Base-by-base conservation (phyloP, 2,329 filamentous ascomycete species). In the Cercospora sojina region DNA sequence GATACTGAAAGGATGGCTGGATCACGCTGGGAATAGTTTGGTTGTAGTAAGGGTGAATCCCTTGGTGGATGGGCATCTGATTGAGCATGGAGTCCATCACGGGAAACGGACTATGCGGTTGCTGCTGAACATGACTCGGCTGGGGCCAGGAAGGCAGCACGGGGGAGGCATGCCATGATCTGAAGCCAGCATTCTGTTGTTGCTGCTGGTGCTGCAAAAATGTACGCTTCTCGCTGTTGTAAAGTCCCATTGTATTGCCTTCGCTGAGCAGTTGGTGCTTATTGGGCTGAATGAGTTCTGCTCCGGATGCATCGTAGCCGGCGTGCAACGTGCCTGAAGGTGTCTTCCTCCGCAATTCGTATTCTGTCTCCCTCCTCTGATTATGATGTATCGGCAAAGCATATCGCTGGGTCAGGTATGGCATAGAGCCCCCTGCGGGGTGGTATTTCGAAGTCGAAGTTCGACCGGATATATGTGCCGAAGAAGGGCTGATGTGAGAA, bases 241-340 rank as follows among this genome's bases (percentile, higher is more conserved):
- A 82, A 80, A 62, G 62, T 47, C 58, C 59, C 10, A 63, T 8
- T 13, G 63, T 32, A 35, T 59, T 66, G 27, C 56, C 72, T 20
- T 82, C 80, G 29, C 85, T 80, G 35, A 86, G 82, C 20, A 95
- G 83, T 76, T 97, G 87, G 76, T 97, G 93, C 79, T 97, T 97
- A 1, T 89, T 88, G 32, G 75, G 70, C 47, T 71, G 73, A 31
- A 72, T 71, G 18, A 67, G 32, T 20, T 73, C 70, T 41, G 75
- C 74, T 10, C 69, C 71, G 5, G 91, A 91, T 32, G 91, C 92
- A 83, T 98, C 93, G 75, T 97, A 97, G 10, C 92, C 93, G 62
- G 91, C 92, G 70, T 94, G 90, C 68, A 98, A 86, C 41, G 93
- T 97, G n/a, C 94, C 95, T 75, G 90, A 94, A 4, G 94, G 95